phyloP scores from a whole-genome alignment of 768 basidiomycete species.

The Tricholoma saponaceum region DNA sequence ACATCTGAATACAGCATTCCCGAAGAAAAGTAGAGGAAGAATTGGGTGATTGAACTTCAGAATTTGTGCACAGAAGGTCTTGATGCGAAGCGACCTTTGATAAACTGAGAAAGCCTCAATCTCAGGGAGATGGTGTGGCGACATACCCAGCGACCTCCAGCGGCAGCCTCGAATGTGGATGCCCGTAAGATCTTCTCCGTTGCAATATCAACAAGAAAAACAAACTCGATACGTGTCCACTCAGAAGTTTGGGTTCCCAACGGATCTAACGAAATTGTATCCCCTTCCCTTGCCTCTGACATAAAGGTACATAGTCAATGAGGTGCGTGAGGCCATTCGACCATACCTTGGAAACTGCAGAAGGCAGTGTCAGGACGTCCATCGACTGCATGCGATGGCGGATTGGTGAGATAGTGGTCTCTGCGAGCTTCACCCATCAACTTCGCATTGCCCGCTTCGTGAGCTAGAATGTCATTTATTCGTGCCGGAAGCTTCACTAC shows the following conservation, averaged over 20 bases:
- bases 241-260: conserved; percentile 1
- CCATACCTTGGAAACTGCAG: conserved; percentile 38
- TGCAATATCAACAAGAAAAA: conserved; percentile 21
- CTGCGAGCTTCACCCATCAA: conserved; percentile 29
- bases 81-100: not conserved
- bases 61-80: conserved; percentile 4
- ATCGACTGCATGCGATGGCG: conserved; percentile 57
- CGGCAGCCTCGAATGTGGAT: conserved; percentile 12
- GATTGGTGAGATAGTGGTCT: conserved; percentile 36
- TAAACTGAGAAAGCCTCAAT: not conserved
- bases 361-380: conserved; percentile 45
- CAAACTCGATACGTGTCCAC: conserved; percentile 16
- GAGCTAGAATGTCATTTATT: conserved; percentile 37
- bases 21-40: not conserved
- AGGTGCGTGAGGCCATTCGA: not conserved
- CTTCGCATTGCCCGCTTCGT: conserved; percentile 32
- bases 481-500: conserved; percentile 16
- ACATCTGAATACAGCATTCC: conserved; percentile 7
- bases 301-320: not conserved
- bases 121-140: not conserved
- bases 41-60: not conserved
- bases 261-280: conserved; percentile 26
- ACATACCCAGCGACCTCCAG: conserved; percentile 16
- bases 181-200: conserved; percentile 17
- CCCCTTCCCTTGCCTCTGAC: conserved; percentile 24